Conservation (phyloP, 805 yeast genomes). For the Cephaloascus fragrans region DNA sequence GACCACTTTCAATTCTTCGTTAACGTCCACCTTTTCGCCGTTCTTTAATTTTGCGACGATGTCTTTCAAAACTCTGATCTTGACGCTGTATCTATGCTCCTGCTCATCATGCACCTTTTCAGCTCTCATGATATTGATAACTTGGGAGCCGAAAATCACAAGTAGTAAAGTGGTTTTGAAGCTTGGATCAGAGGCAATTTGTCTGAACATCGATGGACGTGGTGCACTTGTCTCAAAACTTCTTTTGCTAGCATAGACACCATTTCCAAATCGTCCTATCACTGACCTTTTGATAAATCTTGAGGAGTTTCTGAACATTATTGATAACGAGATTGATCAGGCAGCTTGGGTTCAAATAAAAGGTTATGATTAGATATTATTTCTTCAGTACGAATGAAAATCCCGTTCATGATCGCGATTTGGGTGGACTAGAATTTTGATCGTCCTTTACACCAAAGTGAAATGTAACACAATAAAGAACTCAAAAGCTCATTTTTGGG, state of each 20-base stretch:
- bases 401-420: no score
- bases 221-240: conserved; percentile 19
- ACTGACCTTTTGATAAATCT: conserved; percentile 1
- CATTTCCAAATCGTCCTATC: neutral
- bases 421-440: no score
- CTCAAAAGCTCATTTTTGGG: no score
- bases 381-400: no score
- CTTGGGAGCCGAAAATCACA: conserved; percentile 32
- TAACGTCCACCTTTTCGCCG: conserved; percentile 31
- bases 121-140: conserved; percentile 35
- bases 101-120: conserved; percentile 33
- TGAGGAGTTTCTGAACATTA: neutral
- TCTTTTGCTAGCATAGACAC: conserved; percentile 12
- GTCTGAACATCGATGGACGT: conserved; percentile 17
- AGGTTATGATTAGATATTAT: no score
- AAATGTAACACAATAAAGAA: no score
- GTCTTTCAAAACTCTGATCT: conserved; percentile 21
- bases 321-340: conserved; percentile 2
- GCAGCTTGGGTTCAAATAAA: no score
- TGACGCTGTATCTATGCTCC: conserved; percentile 25
- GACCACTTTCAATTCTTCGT: conserved; percentile 27
- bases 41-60: conserved; percentile 16
- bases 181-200: conserved; percentile 18
- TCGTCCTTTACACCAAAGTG: no score
- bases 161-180: conserved; percentile 25